These are phyloP conservation scores for Dactylellina sp. DNA, from an alignment of 2,329 filamentous ascomycete species.

Conservation along the genomic window DNA sequence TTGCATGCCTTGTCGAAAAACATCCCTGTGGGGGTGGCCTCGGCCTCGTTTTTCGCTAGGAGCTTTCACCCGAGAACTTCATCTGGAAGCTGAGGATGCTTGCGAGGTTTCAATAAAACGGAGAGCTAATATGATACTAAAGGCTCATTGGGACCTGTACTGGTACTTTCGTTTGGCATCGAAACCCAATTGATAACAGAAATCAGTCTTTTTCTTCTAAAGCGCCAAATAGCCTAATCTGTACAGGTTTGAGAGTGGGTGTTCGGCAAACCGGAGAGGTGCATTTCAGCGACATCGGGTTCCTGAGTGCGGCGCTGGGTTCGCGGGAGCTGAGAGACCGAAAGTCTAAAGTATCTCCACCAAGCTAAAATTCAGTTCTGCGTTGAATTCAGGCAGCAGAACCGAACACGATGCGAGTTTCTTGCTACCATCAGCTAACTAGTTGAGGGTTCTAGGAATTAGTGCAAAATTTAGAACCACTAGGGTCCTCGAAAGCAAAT, in stretches of 20 bases:
- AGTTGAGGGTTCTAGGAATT: too few species aligned
- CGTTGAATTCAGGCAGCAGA: too few species aligned
- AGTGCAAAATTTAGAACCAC: too few species aligned
- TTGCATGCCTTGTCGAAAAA: slow-evolving; percentile 25
- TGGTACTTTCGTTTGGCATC: background rate
- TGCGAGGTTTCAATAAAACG: too few species aligned
- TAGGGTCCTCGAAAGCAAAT: too few species aligned
- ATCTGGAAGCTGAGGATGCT: background rate
- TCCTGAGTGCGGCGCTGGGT: slow-evolving; percentile 1
- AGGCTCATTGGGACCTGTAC: background rate
- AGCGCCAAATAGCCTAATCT: slow-evolving; percentile 5
- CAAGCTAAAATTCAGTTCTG: too few species aligned
- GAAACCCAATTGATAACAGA: background rate
- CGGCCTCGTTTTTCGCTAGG: slow-evolving; percentile 35
- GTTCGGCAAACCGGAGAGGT: slow-evolving; percentile 15
- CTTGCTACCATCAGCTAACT: too few species aligned
- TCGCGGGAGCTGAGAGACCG: too few species aligned
- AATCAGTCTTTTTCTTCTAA: background rate
- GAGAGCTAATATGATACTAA: too few species aligned
- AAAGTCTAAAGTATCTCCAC: too few species aligned
- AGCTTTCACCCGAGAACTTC: slow-evolving; percentile 42
- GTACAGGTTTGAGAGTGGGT: background rate
- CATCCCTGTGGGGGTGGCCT: slow-evolving; percentile 23
- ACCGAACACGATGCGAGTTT: too few species aligned
- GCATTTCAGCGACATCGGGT: slow-evolving; percentile 11